Evolutionary conservation across 2,329 filamentous ascomycete genomes (phyloP).

Genomic region (Fusarium sp.): DNA sequence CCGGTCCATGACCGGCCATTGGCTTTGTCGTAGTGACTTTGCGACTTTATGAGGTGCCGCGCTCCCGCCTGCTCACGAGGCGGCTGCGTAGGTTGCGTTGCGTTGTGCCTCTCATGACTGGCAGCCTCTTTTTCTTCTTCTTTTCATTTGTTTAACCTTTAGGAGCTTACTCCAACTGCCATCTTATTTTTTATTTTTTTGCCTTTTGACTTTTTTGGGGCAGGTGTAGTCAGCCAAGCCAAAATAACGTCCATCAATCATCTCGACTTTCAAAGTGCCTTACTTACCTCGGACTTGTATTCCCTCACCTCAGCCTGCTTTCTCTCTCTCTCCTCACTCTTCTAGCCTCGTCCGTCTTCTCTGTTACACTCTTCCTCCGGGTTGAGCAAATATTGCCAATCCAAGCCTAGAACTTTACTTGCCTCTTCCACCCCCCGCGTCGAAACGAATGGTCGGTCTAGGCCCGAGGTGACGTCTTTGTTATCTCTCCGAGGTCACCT

Average conservation of each 20-base stretch:
- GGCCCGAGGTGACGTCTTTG: constrained; percentile 38
- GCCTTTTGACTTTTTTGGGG: constrained; percentile 11
- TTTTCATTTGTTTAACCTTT: constrained; percentile 4
- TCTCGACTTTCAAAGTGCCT: not conserved
- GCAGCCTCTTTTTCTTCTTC: not conserved
- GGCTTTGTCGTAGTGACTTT: constrained; percentile 28
- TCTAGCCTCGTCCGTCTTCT: constrained; percentile 16
- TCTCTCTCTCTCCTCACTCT: constrained; percentile 13
- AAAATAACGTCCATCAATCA: constrained; percentile 12
- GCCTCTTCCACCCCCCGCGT: not conserved
- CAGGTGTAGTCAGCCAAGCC: constrained; percentile 25
- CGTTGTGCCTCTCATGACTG: not conserved
- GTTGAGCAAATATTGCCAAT: constrained; percentile 7
- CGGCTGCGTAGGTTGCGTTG: not conserved
- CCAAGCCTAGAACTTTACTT: constrained; percentile 7
- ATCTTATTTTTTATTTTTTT: constrained; percentile 3
- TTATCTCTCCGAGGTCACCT: constrained; percentile 38
- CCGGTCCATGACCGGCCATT: constrained; percentile 32
- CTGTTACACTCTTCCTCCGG: not conserved
- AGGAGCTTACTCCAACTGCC: constrained; percentile 1
- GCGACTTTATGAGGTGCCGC: constrained; percentile 26
- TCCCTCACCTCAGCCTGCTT: not conserved
- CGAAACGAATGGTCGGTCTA: constrained; percentile 29
- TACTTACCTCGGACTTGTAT: not conserved
- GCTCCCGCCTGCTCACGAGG: constrained; percentile 18